These are phyloP conservation scores for Noccaea bulbosa DNA, from an alignment of 345 rosid genomes.

Conservation along the genomic window DNA sequence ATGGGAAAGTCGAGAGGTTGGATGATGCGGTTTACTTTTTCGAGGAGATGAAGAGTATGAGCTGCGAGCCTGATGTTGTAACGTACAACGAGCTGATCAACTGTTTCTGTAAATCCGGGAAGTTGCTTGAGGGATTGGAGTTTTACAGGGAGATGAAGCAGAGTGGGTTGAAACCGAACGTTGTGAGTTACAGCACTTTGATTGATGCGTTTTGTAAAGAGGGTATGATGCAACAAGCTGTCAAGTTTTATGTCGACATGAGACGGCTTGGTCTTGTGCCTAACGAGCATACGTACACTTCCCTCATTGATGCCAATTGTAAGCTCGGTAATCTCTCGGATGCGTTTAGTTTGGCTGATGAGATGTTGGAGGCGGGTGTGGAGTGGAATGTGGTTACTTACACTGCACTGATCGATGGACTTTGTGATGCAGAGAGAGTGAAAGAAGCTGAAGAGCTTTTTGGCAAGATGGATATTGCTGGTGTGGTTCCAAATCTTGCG, in stretches of 20 bases:
- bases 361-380: conserved; percentile 57
- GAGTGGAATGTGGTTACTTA: conserved; percentile 63
- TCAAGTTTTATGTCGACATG: conserved; percentile 69
- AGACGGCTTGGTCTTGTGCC: conserved; percentile 64
- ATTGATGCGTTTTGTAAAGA: conserved; percentile 75
- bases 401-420: conserved; percentile 61
- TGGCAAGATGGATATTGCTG: conserved; percentile 50
- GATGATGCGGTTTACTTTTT: conserved; percentile 51
- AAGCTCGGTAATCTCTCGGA: conserved; percentile 55
- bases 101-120: conserved; percentile 60
- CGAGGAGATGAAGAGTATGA: conserved; percentile 62
- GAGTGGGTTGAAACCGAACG: conserved; percentile 59
- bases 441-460: conserved; percentile 64
- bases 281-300: conserved; percentile 73
- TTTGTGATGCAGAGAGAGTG: conserved; percentile 58
- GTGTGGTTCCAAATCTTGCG: conserved; percentile 56
- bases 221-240: conserved; percentile 66
- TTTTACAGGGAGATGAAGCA: conserved; percentile 61
- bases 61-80: conserved; percentile 60
- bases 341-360: conserved; percentile 63
- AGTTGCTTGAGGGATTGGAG: conserved; percentile 51
- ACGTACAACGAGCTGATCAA: conserved; percentile 68
- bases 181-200: conserved; percentile 67
- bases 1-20: conserved; percentile 60
- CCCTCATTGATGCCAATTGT: conserved; percentile 68